These are phyloP conservation scores for Cenchrus fungigraminus DNA, from an alignment of 176 grass and related monocot species.

Conservation along the genomic window DNA sequence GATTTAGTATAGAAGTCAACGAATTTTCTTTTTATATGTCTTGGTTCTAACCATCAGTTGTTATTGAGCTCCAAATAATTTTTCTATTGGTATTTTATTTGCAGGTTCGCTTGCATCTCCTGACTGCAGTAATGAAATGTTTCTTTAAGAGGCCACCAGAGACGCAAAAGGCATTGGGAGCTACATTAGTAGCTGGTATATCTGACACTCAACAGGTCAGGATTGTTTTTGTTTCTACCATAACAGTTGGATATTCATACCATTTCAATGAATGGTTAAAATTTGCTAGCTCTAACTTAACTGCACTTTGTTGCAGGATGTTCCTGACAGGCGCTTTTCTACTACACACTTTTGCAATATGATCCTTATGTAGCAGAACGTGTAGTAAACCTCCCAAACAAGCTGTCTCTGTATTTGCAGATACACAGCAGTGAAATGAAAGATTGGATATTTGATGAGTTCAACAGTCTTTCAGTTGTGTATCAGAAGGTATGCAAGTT, in stretches of 20 bases:
- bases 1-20: too few relatives aligned
- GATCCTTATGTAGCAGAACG: conserved; percentile 77
- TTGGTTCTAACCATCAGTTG: neutral
- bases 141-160: conserved; percentile 97
- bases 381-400: conserved; percentile 98
- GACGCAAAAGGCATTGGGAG: conserved; percentile 84
- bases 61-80: conserved; percentile 14
- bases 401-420: conserved; percentile 99
- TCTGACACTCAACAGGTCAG: conserved; percentile 86
- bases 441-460: conserved; percentile 99
- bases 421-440: conserved; percentile 96
- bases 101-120: conserved; percentile 94
- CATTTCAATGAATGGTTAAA: conserved; percentile 24
- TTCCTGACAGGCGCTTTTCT: conserved; percentile 96
- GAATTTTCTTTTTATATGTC: neutral
- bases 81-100: conserved; percentile 37
- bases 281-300: conserved; percentile 29
- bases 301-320: conserved; percentile 69
- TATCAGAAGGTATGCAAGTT: conserved; percentile 81
- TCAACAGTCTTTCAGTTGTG: conserved; percentile 88
- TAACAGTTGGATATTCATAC: conserved; percentile 15
- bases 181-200: conserved; percentile 85
- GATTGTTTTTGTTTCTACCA: conserved; percentile 17
- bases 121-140: conserved; percentile 96
- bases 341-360: conserved; percentile 97